These are phyloP conservation scores for Tuber umbilicatum DNA, from an alignment of 495 filamentous ascomycete genomes.

Conservation along the genomic window DNA sequence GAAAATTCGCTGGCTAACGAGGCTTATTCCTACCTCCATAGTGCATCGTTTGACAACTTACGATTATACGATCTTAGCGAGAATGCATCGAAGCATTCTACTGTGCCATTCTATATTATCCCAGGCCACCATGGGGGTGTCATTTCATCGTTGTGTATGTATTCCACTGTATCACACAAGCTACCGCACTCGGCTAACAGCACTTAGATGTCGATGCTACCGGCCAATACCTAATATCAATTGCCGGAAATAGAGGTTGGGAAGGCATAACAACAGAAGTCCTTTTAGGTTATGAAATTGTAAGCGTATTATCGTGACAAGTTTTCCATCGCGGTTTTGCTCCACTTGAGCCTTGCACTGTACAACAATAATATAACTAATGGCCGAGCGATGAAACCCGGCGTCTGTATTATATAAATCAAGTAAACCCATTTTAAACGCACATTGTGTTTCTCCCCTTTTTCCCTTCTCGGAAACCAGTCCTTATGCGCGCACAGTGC, in stretches of 20 bases:
- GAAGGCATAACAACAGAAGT: constrained; percentile 90
- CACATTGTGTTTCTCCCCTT: not conserved
- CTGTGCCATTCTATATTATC: constrained; percentile 87
- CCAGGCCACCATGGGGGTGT: constrained; percentile 84
- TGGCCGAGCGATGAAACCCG: not conserved
- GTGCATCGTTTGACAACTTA: constrained; percentile 89
- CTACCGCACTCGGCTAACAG: constrained; percentile 8
- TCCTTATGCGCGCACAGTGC: not conserved
- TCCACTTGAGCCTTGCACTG: not conserved
- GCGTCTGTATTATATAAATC: not conserved
- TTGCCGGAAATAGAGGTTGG: constrained; percentile 89
- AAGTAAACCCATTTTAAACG: not conserved
- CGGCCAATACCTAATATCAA: constrained; percentile 81
- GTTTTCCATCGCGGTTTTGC: not conserved
- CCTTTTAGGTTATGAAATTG: constrained; percentile 88
- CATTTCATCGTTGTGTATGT: constrained; percentile 58
- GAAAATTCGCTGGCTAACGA: constrained; percentile 4
- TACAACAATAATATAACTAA: not conserved
- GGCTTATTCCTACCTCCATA: constrained; percentile 35
- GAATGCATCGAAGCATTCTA: constrained; percentile 55
- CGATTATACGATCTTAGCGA: constrained; percentile 83
- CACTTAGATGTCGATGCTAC: constrained; percentile 78
- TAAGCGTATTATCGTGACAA: constrained; percentile 41
- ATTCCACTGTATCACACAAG: not conserved
- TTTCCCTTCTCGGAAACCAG: not conserved